A percentile compares a stretch with the other conserved stretches of the same genome.
Conservation (phyloP, 495 filamentous ascomycete genomes). For the Neohortaea acidophila region DNA sequence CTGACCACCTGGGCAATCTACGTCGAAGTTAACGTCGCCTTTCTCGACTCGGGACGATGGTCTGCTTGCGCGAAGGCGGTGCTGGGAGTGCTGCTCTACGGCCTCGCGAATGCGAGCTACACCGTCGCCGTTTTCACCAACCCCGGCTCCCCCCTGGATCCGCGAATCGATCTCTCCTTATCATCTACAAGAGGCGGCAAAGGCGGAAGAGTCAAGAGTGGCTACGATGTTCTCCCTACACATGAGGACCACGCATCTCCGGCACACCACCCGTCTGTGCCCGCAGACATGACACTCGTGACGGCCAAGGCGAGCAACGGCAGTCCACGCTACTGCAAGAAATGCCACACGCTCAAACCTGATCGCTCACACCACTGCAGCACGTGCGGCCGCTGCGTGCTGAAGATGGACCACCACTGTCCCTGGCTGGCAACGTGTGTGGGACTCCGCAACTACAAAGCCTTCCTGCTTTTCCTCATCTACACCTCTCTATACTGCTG, state of each 20-base stretch:
- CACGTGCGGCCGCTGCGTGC: slow-evolving; percentile 76
- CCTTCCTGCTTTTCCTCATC: slow-evolving; percentile 84
- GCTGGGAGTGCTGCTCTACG: slow-evolving; percentile 55
- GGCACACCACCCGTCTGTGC: slow-evolving; percentile 1
- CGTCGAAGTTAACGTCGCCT: slow-evolving; percentile 64
- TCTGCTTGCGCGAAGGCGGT: slow-evolving; percentile 28
- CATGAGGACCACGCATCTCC: slow-evolving; percentile 6
- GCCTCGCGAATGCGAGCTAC: slow-evolving; percentile 74
- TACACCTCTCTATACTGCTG: slow-evolving; percentile 82
- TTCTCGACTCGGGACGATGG: slow-evolving; percentile 28
- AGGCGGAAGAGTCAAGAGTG: slow-evolving; percentile 19
- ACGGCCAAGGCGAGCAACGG: slow-evolving; percentile 77
- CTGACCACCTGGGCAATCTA: slow-evolving; percentile 82
- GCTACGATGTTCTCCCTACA: slow-evolving; percentile 50
- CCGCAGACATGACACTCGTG: slow-evolving; percentile 48
- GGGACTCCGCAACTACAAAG: slow-evolving; percentile 85
- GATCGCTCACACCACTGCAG: slow-evolving; percentile 96
- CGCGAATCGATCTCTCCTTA: slow-evolving; percentile 15
- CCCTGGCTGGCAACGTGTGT: slow-evolving; percentile 96
- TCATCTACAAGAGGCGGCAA: not conserved
- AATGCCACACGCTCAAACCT: slow-evolving; percentile 83
- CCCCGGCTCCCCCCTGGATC: slow-evolving; percentile 56
- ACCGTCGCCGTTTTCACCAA: slow-evolving; percentile 82
- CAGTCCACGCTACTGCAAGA: slow-evolving; percentile 81
- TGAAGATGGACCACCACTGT: slow-evolving; percentile 99